Evolutionary conservation across 331 rosid species (phyloP).

Genomic region (Malus hybrid): DNA sequence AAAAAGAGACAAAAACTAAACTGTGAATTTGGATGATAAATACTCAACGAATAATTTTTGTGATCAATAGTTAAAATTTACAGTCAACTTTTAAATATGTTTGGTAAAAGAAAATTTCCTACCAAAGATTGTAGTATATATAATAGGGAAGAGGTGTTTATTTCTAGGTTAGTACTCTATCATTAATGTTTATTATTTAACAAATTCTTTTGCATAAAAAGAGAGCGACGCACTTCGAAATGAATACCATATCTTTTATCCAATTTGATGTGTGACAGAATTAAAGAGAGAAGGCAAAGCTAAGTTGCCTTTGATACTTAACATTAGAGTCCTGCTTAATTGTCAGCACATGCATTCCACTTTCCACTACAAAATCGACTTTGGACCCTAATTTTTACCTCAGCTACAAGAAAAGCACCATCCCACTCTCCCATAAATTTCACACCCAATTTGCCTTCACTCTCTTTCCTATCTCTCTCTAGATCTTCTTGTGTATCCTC

Average conservation of each 20-base stretch:
- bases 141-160: not conserved
- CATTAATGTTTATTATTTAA: constrained; percentile 9
- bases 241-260: constrained; percentile 24
- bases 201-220: constrained; percentile 27
- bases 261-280: constrained; percentile 31
- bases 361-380: constrained; percentile 86
- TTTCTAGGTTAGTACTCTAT: constrained; percentile 27
- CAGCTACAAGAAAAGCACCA: constrained; percentile 89
- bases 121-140: not conserved
- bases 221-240: constrained; percentile 56
- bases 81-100: not conserved
- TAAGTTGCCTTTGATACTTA: constrained; percentile 78
- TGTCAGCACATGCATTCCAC: constrained; percentile 98
- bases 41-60: too few species aligned
- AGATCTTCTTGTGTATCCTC: not conserved
- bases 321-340: constrained; percentile 44
- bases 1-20: too few species aligned
- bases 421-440: constrained; percentile 46
- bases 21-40: too few species aligned
- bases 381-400: constrained; percentile 87
- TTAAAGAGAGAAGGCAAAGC: constrained; percentile 51
- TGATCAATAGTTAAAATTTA: too few species aligned
- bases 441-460: constrained; percentile 17
- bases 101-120: too few species aligned
- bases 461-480: constrained; percentile 5